phyloP scores from a whole-genome alignment of 768 basidiomycete genomes.

The Plicaturopsis crispa region DNA sequence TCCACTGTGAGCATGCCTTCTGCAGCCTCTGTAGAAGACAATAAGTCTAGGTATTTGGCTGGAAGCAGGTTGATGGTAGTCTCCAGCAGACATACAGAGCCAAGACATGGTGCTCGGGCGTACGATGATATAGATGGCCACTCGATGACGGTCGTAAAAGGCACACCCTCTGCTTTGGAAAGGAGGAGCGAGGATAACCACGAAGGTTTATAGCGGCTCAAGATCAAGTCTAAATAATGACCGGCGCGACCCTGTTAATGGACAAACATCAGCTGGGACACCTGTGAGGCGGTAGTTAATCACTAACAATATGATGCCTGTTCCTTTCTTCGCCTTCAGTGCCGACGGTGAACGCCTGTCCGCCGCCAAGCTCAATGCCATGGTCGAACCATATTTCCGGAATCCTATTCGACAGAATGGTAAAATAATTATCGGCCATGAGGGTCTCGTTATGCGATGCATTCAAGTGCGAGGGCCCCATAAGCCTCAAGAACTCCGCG shows the following conservation, averaged over 20 bases:
- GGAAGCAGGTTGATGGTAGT: conserved; percentile 43
- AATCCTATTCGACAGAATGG: conserved; percentile 45
- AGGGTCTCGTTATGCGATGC: conserved; percentile 40
- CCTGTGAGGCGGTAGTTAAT: no score
- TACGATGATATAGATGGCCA: no score
- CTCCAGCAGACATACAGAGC: conserved; percentile 40
- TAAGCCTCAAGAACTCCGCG: conserved; percentile 39
- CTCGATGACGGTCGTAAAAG: no score
- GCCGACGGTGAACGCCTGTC: conserved; percentile 56
- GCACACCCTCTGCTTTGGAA: no score
- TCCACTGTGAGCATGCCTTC: conserved; percentile 37
- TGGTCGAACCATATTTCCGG: conserved; percentile 62
- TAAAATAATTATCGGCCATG: conserved; percentile 70
- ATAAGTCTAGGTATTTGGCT: conserved; percentile 14
- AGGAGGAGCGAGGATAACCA: conserved; percentile 1
- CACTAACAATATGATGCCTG: conserved; percentile 47
- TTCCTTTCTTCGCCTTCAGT: conserved; percentile 52
- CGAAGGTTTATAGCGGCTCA: conserved; percentile 5
- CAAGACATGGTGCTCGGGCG: conserved; percentile 32
- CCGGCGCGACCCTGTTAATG: conserved; percentile 35
- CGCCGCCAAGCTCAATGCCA: conserved; percentile 52
- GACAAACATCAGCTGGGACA: no score
- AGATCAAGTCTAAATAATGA: conserved; percentile 31
- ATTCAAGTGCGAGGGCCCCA: conserved; percentile 27
- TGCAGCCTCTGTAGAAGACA: conserved; percentile 16